These are phyloP conservation scores for Thuja plicata DNA, from an alignment of 83 land plant genomes.

Conservation along the genomic window DNA sequence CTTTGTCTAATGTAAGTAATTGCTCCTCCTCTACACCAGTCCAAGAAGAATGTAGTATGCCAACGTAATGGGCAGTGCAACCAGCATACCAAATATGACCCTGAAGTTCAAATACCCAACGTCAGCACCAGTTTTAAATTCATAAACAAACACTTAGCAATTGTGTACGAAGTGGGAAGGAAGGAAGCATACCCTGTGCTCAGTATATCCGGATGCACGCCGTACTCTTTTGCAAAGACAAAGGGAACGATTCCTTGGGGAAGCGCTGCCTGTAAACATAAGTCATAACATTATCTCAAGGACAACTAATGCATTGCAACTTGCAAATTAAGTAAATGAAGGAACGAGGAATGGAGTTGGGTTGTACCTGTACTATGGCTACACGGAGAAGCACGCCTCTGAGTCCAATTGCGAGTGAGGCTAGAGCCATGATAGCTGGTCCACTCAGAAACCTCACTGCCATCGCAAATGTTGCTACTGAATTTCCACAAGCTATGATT, in stretches of 20 bases:
- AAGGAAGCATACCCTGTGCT: constrained; percentile 66
- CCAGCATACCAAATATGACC: constrained; percentile 58
- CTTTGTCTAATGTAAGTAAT: too few species aligned
- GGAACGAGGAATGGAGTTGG: background rate
- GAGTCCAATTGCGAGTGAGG: constrained; percentile 41
- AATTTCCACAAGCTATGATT: constrained; percentile 50
- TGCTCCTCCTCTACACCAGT: background rate
- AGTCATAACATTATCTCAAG: background rate
- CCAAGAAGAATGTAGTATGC: constrained; percentile 51
- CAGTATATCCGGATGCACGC: constrained; percentile 75
- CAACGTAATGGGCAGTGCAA: constrained; percentile 52
- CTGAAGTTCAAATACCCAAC: constrained; percentile 20
- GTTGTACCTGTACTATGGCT: constrained; percentile 47
- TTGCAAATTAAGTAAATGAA: background rate
- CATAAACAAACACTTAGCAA: background rate
- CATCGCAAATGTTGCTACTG: constrained; percentile 38
- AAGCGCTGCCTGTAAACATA: constrained; percentile 70
- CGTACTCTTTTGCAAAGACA: constrained; percentile 88
- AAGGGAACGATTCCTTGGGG: constrained; percentile 89
- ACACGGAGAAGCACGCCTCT: constrained; percentile 41
- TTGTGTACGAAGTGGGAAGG: too few species aligned
- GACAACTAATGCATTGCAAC: background rate
- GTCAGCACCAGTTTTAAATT: background rate
- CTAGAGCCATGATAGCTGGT: constrained; percentile 43
- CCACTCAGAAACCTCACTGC: constrained; percentile 46